Base-by-base conservation (phyloP, 768 basidiomycete genomes). In the Naganishia onofrii region DNA sequence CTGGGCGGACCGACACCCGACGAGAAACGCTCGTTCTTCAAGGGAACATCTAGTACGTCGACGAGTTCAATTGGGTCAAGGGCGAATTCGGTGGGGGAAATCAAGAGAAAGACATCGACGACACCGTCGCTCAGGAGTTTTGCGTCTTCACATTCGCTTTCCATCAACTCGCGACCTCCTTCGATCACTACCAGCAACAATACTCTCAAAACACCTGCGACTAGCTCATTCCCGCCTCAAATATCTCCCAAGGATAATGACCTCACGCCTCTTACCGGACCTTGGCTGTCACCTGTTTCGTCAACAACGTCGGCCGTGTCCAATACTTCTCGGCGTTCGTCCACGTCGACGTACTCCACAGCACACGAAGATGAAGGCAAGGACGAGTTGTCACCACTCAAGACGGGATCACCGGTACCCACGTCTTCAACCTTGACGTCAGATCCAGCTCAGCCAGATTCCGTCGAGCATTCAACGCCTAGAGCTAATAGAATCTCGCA, bases 81-180 rank as follows among this genome's bases (percentile, higher is more conserved):
- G 21, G 32, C 34, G 12, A 34, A 38, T 38, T 58, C 57, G 17
- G 4, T 57, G 32, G 57, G 57, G 19, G 57, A 58, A 38, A 19
- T 38, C 57, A 58, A 38, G 57, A 58, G 34, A 38, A 58, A 58
- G 34, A 23, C 34, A 38, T 58, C 57, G 17, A 23, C 57, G 34
- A 58, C 57, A 36, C 32, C 32, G 8, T 58, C 57, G 2, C 32
- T 58, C 8, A 31, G 57, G 57, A 58, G 57, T 31, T 58, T 58
- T 58, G 57, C 57, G 31, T 58, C 57, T 34, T 58, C 57, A 21
- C 57, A 58, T 58, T 58, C 57, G 34, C 57, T 58, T 23, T 58
- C 57, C 19, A 3, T 58, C n/a, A 31, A 31, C 1, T 21, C 32
- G 57, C 31, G 57, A 21, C 32, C 32, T 34, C 57, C 57, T 21